Evolutionary conservation across 257 asterid genomes (phyloP).

Genomic region (Cruciata laevipes): DNA sequence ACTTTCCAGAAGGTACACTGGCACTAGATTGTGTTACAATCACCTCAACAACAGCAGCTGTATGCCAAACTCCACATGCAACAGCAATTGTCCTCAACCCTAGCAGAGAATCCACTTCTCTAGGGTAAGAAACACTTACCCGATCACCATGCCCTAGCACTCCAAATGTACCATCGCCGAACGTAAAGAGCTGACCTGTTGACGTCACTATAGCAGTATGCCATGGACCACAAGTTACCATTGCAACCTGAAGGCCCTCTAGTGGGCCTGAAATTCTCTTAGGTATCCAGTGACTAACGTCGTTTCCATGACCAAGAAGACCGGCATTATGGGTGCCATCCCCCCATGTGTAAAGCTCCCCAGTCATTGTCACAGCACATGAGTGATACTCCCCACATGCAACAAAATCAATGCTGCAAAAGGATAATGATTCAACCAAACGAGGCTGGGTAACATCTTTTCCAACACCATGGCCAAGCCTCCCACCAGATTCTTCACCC

Average conservation of each 20-base stretch:
- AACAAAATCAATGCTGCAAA: slow-evolving; percentile 57
- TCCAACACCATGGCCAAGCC: slow-evolving; percentile 88
- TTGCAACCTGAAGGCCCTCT: slow-evolving; percentile 75
- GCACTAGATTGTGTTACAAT: slow-evolving; percentile 74
- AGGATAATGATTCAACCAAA: slow-evolving; percentile 63
- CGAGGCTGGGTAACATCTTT: slow-evolving; percentile 63
- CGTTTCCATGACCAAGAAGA: slow-evolving; percentile 75
- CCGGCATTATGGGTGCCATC: slow-evolving; percentile 94
- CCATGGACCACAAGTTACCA: slow-evolving; percentile 90
- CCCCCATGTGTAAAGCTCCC: slow-evolving; percentile 93
- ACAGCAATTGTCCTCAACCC: slow-evolving; percentile 83
- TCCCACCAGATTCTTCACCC: slow-evolving; percentile 99
- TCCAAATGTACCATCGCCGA: slow-evolving; percentile 90
- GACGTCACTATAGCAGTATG: slow-evolving; percentile 80
- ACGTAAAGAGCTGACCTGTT: slow-evolving; percentile 74
- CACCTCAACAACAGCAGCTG: slow-evolving; percentile 91
- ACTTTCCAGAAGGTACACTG: slow-evolving; percentile 72
- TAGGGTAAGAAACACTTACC: slow-evolving; percentile 52
- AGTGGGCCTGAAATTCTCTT: slow-evolving; percentile 86
- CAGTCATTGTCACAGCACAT: slow-evolving; percentile 71
- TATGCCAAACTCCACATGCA: slow-evolving; percentile 98
- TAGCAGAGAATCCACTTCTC: slow-evolving; percentile 73
- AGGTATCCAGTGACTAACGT: slow-evolving; percentile 88
- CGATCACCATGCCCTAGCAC: slow-evolving; percentile 85
- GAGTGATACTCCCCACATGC: slow-evolving; percentile 94